Conservation (phyloP, 2,329 filamentous ascomycete genomes). For the Ophidiomyces ophidiicola region DNA sequence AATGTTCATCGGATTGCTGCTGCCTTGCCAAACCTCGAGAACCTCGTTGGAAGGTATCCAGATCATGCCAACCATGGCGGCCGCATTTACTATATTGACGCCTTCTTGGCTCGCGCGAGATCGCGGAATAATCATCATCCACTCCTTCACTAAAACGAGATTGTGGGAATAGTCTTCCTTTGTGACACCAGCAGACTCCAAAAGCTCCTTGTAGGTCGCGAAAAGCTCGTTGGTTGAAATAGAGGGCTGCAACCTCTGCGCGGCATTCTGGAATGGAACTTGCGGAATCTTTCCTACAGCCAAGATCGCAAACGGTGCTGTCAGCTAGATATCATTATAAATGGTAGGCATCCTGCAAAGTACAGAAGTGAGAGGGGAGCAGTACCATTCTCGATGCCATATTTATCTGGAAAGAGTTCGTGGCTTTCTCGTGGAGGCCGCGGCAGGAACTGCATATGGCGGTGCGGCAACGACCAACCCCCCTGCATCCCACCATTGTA, state of each 20-base stretch:
- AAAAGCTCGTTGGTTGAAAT: constrained; percentile 7
- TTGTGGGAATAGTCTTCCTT: constrained; percentile 30
- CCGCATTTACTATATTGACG: constrained; percentile 15
- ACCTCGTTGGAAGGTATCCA: constrained; percentile 21
- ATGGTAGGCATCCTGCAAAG: neutral
- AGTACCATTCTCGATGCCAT: constrained; percentile 13
- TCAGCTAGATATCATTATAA: neutral
- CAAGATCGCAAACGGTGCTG: neutral
- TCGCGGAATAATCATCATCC: constrained; percentile 39
- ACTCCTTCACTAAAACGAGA: constrained; percentile 32
- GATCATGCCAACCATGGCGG: constrained; percentile 36
- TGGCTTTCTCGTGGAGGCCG: constrained; percentile 11
- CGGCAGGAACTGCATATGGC: constrained; percentile 16
- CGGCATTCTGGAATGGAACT: constrained; percentile 13
- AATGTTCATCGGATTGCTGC: constrained; percentile 25
- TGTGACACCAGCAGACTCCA: constrained; percentile 11
- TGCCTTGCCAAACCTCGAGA: constrained; percentile 28
- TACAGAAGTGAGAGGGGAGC: too few relatives aligned
- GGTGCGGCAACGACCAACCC: constrained; percentile 15
- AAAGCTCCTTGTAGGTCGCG: constrained; percentile 11
- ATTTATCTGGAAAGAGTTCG: constrained; percentile 15
- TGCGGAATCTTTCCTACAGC: constrained; percentile 12
- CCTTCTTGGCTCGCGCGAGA: constrained; percentile 21
- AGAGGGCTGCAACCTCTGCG: constrained; percentile 1
- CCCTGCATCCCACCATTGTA: constrained; percentile 16